Base-by-base conservation (phyloP, 768 basidiomycete genomes). In the Melanogaster broomeanus region DNA sequence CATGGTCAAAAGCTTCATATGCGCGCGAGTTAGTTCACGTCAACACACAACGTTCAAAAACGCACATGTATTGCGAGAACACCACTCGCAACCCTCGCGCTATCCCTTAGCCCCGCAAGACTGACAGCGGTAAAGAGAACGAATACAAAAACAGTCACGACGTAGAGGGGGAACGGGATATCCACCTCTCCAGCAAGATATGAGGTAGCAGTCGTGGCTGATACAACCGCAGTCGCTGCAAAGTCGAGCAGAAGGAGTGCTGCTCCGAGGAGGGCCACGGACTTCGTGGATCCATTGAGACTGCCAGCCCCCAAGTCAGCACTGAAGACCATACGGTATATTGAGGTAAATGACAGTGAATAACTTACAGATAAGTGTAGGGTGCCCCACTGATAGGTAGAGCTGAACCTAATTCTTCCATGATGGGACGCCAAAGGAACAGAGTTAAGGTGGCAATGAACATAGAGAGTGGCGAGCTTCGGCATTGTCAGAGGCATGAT, bases 341-440 rank as follows among this genome's bases (percentile, higher is more conserved):
- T 34, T 12, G 31, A 38, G 16, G 35, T 15, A 6, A 40, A 24
- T 38, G 21, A 27, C 8, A 3, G 16, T 4, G 9, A 37, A 22
- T 10, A 6, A 62, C 80, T 55, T 55, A 85, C 83, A 87, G 68
- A 61, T 87, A 87, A 0, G 81, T 81, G 61, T 88, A 90, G 4
- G 85, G 87, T 8, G 84, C 86, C 1, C 88, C 88, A 49, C 76
- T 81, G 10, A 88, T 76, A 1, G 86, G 84, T 2, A 90, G 66
- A 3, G 87, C 85, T 4, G 83, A 82, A 0, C 78, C 86, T 9
- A 91, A 67, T 61, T 90, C 88, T 56, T 81, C 77, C 80, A 91
- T 83, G 41, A 90, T 77, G 3, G 88, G 88, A 12, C 85, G 79
- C 84, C 86, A 90, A 21, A 90, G 62, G 58, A 84, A 85, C 3